Base-by-base conservation (phyloP, 2,329 filamentous ascomycete genomes). In the Pseudogymnoascus sp. region DNA sequence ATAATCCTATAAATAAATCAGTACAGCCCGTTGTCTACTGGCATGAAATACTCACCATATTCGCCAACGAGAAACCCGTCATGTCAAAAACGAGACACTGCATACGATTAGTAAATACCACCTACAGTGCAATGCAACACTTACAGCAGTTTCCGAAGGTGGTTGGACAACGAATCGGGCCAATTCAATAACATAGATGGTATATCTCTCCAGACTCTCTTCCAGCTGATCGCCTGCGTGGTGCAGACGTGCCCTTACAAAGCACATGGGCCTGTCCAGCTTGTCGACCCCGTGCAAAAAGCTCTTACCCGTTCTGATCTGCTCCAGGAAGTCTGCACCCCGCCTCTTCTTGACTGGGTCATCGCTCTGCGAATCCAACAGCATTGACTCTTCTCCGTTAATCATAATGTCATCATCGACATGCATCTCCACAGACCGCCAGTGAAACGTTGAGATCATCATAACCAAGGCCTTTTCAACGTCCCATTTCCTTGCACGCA, bases 51-150 rank as follows among this genome's bases (percentile, higher is more conserved):
- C 78, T 71, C 76, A 87, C 85, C 94, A 99, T 97, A 75, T 99
- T 99, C 13, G 92, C 88, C 77, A 97, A 81, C 15, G 89, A 89
- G 74, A 97, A 97, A 65, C 87, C 85, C 6, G 90, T 96, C 90
- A 99, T 93, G 73, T 99, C 94, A 71, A 99, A 99, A 54, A 99
- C 77, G 65, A 99, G 84, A 41, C 90, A 94, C 90, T 96, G 63
- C 6, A 58, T 47, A 21, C 63, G 3, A 41, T n/a, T 36, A 11
- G 33, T 61, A 41, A 64, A 61, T 41, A 40, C 31, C 31, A 50
- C 1, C 33, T 15, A 17, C 59, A 9, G 29, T 3, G 26, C 13
- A 39, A 35, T 17, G 11, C n/a, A 24, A 24, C 15, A 83, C 89
- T 80, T 81, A 95, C 91, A 63, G 93, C 94, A 63, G 94, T 99